Evolutionary conservation across 2,329 filamentous ascomycete species (phyloP).

Genomic region (Tolypocladium nubicola): DNA sequence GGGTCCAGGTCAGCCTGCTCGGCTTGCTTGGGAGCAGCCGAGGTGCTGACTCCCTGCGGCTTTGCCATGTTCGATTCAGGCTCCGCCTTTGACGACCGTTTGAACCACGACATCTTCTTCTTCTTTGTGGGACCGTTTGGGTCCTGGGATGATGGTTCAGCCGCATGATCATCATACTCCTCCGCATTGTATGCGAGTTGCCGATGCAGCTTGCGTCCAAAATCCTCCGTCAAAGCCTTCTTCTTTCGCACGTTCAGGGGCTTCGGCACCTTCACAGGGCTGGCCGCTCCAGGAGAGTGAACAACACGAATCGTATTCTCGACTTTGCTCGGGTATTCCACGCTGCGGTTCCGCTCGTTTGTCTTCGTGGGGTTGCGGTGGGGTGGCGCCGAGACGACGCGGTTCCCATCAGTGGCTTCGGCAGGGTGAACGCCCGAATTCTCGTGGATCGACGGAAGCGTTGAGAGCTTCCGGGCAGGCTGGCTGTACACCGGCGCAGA

Average conservation of each 20-base stretch:
- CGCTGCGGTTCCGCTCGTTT: conserved; percentile 21
- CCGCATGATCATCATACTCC: conserved; percentile 7
- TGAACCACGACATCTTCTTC: conserved; percentile 43
- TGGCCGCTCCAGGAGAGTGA: conserved; percentile 32
- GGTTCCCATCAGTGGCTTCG: conserved; percentile 22
- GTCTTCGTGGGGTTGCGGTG: conserved; percentile 19
- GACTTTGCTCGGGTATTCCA: conserved; percentile 34
- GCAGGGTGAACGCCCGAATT: conserved; percentile 14
- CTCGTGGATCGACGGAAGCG: conserved; percentile 40
- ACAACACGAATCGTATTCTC: conserved; percentile 46
- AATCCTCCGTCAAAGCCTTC: conserved; percentile 9
- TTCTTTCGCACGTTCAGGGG: conserved; percentile 33
- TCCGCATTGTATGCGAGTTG: conserved; percentile 8
- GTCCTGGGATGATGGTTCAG: conserved; percentile 8
- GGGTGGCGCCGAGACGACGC: conserved; percentile 36
- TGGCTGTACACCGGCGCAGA: conserved; percentile 40
- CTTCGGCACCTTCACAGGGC: conserved; percentile 22
- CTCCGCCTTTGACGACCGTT: conserved; percentile 30
- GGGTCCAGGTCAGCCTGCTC: conserved; percentile 9
- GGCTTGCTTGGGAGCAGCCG: conserved; percentile 6
- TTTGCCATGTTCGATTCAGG: conserved; percentile 3
- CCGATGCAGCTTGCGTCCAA: conserved; percentile 10
- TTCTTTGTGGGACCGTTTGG: conserved; percentile 19
- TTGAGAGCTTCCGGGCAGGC: conserved; percentile 23
- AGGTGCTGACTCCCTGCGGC: not conserved